Evolutionary conservation across 768 basidiomycete species (phyloP).

Genomic region (Auricularia auricula-judae): DNA sequence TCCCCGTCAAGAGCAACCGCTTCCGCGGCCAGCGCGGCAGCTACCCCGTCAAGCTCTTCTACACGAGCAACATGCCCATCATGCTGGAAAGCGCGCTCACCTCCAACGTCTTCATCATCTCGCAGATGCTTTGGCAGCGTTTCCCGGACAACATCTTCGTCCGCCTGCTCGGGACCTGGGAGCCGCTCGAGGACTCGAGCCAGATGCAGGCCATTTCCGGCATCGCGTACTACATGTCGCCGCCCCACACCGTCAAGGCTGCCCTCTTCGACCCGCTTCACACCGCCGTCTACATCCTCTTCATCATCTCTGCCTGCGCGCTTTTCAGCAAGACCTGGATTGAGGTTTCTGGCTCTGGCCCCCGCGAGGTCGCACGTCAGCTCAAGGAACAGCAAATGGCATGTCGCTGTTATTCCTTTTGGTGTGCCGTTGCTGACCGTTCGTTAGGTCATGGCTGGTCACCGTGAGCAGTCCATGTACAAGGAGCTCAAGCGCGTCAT

Average conservation of each 20-base stretch:
- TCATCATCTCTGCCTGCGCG: slow-evolving; percentile 90
- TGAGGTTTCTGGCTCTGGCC: slow-evolving; percentile 92
- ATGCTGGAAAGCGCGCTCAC: slow-evolving; percentile 95
- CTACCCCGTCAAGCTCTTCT: slow-evolving; percentile 98
- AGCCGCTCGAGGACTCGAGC: slow-evolving; percentile 91
- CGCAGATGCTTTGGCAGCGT: slow-evolving; percentile 85
- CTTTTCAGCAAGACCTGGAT: slow-evolving; percentile 99
- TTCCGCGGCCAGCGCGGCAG: slow-evolving; percentile 93
- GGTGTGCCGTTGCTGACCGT: not conserved
- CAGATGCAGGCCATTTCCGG: slow-evolving; percentile 87
- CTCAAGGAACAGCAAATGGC: slow-evolving; percentile 97
- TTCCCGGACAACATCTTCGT: slow-evolving; percentile 91
- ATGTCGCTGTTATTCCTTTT: not conserved
- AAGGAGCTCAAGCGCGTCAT: slow-evolving; percentile 98
- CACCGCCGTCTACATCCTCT: slow-evolving; percentile 79
- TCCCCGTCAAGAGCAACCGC: slow-evolving; percentile 92
- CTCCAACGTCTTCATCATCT: slow-evolving; percentile 89
- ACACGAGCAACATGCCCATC: slow-evolving; percentile 99
- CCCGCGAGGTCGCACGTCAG: slow-evolving; percentile 93
- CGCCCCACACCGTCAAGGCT: slow-evolving; percentile 86
- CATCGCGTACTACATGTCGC: slow-evolving; percentile 95
- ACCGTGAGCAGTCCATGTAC: slow-evolving; percentile 97
- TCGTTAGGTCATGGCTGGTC: slow-evolving; percentile 41
- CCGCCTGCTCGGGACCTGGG: slow-evolving; percentile 91
- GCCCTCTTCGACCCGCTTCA: slow-evolving; percentile 90